These are phyloP conservation scores for Solanum bulbocastanum DNA, from an alignment of 257 asterid genomes.

Conservation along the genomic window DNA sequence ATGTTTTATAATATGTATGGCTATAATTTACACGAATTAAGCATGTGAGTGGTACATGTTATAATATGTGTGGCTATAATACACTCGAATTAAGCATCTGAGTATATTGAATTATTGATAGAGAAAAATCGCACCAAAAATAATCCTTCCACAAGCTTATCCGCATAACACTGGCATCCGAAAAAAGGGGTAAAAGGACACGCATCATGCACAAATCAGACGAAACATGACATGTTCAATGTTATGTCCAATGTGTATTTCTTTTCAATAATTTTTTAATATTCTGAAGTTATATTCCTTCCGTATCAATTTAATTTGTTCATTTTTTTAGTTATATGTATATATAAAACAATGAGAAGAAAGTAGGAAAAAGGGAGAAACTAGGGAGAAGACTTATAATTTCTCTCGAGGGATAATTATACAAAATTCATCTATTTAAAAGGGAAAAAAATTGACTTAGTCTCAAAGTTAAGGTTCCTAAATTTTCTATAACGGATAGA, in stretches of 20 bases:
- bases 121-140: background rate
- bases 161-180: background rate
- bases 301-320: too few species aligned
- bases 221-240: background rate
- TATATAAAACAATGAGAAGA: too few species aligned
- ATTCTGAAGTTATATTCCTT: too few species aligned
- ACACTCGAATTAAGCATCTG: background rate
- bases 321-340: too few species aligned
- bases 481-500: fast-evolving
- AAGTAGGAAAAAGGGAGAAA: too few species aligned
- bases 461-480: fast-evolving
- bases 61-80: too few species aligned
- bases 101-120: background rate
- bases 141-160: background rate
- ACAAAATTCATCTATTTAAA: too few species aligned
- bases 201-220: background rate
- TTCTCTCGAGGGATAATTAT: fast-evolving
- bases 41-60: background rate
- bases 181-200: background rate
- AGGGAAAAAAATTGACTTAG: background rate
- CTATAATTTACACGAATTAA: background rate
- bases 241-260: background rate
- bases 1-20: too few species aligned
- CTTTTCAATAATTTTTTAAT: background rate
- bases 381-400: too few species aligned